Evolutionary conservation across 1,284 basidiomycete genomes (phyloP).

Genomic region (Anthracocystis panici-leucophaei): DNA sequence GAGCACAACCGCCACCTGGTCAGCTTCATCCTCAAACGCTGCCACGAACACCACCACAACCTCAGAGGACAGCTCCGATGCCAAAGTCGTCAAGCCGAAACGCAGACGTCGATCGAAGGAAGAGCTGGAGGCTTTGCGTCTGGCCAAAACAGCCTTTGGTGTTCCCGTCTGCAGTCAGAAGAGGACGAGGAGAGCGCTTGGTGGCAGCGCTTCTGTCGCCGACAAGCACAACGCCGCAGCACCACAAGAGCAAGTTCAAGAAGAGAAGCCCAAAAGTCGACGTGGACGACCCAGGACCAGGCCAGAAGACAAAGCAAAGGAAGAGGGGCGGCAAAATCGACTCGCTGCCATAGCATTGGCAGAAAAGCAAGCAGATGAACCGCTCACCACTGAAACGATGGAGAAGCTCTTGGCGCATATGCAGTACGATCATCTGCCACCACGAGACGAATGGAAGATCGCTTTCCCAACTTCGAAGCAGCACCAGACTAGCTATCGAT

Average conservation of each 20-base stretch:
- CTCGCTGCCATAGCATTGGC: not conserved
- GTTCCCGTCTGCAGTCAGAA: conserved; percentile 16
- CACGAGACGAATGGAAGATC: conserved; percentile 46
- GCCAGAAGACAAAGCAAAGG: not conserved
- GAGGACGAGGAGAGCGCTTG: conserved; percentile 18
- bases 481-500: conserved; percentile 47
- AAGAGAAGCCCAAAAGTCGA: not conserved
- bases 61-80: not conserved
- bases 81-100: conserved; percentile 6
- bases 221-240: not conserved
- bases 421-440: conserved; percentile 52
- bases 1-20: not conserved
- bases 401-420: conserved; percentile 18
- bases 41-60: not conserved
- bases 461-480: conserved; percentile 36
- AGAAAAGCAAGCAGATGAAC: conserved; percentile 7
- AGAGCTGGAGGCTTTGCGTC: conserved; percentile 19
- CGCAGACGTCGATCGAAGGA: conserved; percentile 24
- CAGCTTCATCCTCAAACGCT: not conserved
- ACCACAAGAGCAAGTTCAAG: not conserved
- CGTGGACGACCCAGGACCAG: conserved; percentile 9
- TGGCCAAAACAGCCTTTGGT: conserved; percentile 27
- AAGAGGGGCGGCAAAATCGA: conserved; percentile 6
- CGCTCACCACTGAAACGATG: conserved; percentile 10
- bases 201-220: not conserved